Percentiles rank a stretch among this genome's conserved stretches.
Evolutionary conservation across 495 filamentous ascomycete species (phyloP).

Genomic region (Hypoxylon perforatum): DNA sequence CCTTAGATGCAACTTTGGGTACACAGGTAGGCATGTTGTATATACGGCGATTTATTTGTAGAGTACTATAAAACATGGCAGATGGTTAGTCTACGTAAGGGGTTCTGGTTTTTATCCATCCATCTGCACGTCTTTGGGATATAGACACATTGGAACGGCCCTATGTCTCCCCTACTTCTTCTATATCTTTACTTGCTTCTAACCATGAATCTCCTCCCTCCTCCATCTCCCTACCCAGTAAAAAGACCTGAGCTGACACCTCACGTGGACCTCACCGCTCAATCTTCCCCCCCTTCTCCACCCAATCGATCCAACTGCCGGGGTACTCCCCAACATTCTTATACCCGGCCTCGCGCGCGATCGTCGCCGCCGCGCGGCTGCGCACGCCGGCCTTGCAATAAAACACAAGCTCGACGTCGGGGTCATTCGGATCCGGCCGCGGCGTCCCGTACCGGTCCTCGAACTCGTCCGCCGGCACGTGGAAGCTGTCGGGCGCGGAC

Average conservation of each 20-base stretch:
- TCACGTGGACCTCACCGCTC: slow-evolving; percentile 60
- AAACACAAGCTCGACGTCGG: slow-evolving; percentile 74
- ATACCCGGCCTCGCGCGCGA: slow-evolving; percentile 84
- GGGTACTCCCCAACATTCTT: slow-evolving; percentile 79
- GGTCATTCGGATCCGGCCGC: slow-evolving; percentile 58
- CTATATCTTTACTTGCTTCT: too few relatives aligned
- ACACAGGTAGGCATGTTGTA: background rate
- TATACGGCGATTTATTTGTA: too few relatives aligned
- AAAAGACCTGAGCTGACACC: too few relatives aligned
- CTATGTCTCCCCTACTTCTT: too few relatives aligned
- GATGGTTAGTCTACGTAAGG: too few relatives aligned
- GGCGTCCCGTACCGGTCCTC: slow-evolving; percentile 74
- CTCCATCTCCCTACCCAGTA: too few relatives aligned
- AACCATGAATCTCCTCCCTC: too few relatives aligned
- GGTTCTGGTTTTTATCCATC: too few relatives aligned
- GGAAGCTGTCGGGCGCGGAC: slow-evolving; percentile 79
- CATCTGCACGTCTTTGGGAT: too few relatives aligned
- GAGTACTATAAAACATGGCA: too few relatives aligned
- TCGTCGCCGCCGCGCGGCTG: slow-evolving; percentile 78
- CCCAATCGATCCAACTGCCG: slow-evolving; percentile 94
- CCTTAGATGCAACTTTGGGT: background rate
- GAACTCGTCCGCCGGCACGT: slow-evolving; percentile 80
- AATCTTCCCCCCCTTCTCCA: slow-evolving; percentile 70
- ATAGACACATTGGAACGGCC: too few relatives aligned
- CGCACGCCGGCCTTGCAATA: slow-evolving; percentile 94